These are phyloP conservation scores for Recurvomyces mirabilis DNA, from an alignment of 495 filamentous ascomycete genomes.

Conservation along the genomic window DNA sequence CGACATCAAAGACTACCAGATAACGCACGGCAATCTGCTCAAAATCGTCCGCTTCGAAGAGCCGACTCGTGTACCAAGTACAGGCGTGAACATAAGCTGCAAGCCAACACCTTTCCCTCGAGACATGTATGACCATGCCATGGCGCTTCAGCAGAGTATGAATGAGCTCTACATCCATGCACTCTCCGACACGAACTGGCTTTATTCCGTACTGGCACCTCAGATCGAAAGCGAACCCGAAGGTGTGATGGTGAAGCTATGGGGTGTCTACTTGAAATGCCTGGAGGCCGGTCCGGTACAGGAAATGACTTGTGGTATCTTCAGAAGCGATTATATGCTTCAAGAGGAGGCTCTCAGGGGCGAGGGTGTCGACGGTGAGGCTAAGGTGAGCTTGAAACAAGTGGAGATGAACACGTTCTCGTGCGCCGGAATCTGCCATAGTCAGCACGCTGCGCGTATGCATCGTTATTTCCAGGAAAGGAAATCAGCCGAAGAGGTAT, in stretches of 20 bases:
- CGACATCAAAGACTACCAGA: slow-evolving; percentile 21
- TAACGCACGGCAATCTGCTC: slow-evolving; percentile 22
- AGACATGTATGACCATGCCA: slow-evolving; percentile 10
- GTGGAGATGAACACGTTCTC: slow-evolving; percentile 26
- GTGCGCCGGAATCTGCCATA: slow-evolving; percentile 19
- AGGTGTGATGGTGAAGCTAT: slow-evolving; percentile 9
- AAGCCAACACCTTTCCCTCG: slow-evolving; percentile 19
- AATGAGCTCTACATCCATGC: slow-evolving; percentile 22
- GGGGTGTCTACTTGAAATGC: slow-evolving; percentile 16
- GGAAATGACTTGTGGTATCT: slow-evolving; percentile 14
- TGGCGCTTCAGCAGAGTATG: slow-evolving; percentile 13
- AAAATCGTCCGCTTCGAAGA: slow-evolving; percentile 16
- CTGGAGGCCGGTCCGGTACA: slow-evolving; percentile 11
- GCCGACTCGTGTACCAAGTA: slow-evolving; percentile 2
- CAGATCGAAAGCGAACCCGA: slow-evolving; percentile 12
- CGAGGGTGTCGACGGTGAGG: too few species aligned
- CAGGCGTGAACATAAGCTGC: slow-evolving; percentile 10
- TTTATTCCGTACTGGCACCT: slow-evolving; percentile 3
- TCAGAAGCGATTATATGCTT: slow-evolving; percentile 24
- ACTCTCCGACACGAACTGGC: slow-evolving; percentile 16
- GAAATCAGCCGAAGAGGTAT: background rate
- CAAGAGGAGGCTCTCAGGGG: too few species aligned
- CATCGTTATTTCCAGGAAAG: slow-evolving; percentile 13
- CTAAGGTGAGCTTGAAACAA: slow-evolving; percentile 14
- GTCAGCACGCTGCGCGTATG: slow-evolving; percentile 16